These are phyloP conservation scores for Mycothermus thermophilus DNA, from an alignment of 495 filamentous ascomycete genomes.

Conservation along the genomic window DNA sequence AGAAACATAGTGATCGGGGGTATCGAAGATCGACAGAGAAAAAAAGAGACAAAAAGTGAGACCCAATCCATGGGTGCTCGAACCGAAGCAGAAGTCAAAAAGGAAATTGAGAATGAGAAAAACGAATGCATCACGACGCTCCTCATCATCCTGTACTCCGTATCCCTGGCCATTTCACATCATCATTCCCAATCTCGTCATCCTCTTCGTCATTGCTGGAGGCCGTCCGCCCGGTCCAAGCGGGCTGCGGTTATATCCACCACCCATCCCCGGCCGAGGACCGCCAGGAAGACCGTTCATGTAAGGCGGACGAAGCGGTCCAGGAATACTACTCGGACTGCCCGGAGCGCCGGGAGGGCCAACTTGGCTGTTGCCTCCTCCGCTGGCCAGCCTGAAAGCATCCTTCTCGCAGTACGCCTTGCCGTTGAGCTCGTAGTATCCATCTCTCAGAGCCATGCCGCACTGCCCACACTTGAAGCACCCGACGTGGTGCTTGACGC, in stretches of 20 bases:
- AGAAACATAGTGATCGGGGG: slow-evolving; percentile 2
- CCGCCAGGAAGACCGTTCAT: slow-evolving; percentile 1
- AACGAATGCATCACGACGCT: background rate
- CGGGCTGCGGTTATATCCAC: slow-evolving; percentile 7
- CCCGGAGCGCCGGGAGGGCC: background rate
- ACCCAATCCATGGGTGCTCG: slow-evolving; percentile 7
- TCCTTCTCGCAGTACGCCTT: slow-evolving; percentile 71
- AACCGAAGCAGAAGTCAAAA: background rate
- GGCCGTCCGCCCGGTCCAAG: slow-evolving; percentile 2
- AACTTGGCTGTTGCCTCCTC: no score
- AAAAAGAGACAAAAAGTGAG: background rate
- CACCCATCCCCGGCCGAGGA: slow-evolving; percentile 8
- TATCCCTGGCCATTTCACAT: no score
- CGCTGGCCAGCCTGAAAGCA: slow-evolving; percentile 43
- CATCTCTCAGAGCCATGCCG: slow-evolving; percentile 43
- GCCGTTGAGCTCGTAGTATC: slow-evolving; percentile 44
- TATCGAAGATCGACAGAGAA: slow-evolving; percentile 3
- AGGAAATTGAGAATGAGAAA: background rate
- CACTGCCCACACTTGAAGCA: slow-evolving; percentile 73
- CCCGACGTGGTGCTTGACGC: slow-evolving; percentile 73
- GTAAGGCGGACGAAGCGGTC: no score
- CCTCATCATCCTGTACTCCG: no score
- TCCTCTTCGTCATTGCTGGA: slow-evolving; percentile 52
- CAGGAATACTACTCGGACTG: no score
- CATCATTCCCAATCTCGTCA: slow-evolving; percentile 82